Conservation (phyloP, 1,139 yeast genomes). For the Blastobotrys apis region DNA sequence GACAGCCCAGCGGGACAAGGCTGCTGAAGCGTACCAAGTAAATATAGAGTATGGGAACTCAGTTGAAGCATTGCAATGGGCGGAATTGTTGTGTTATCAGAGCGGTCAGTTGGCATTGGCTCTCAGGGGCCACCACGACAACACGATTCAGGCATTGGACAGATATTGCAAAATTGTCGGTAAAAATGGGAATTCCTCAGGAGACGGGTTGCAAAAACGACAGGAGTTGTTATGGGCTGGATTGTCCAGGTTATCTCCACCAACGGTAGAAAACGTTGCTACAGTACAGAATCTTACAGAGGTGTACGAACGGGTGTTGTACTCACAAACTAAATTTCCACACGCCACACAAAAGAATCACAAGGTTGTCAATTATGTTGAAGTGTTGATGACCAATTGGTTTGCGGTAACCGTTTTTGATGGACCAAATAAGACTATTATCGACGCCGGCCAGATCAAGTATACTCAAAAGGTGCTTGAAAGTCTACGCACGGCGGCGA, state of each 20-base stretch:
- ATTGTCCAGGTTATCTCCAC: too few relatives aligned
- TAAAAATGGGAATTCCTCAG: too few relatives aligned
- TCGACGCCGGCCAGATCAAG: slow-evolving; percentile 18
- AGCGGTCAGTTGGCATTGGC: slow-evolving; percentile 23
- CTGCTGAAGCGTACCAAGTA: slow-evolving; percentile 23
- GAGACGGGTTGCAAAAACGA: too few relatives aligned
- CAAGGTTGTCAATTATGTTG: slow-evolving; percentile 31
- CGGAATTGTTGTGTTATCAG: slow-evolving; percentile 24
- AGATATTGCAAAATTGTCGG: too few relatives aligned
- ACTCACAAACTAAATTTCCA: slow-evolving; percentile 39
- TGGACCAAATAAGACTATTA: slow-evolving; percentile 24
- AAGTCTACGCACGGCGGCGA: slow-evolving; percentile 37
- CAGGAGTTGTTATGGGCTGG: too few relatives aligned
- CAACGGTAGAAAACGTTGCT: too few relatives aligned
- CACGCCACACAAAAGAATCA: slow-evolving; percentile 42
- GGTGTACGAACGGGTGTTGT: slow-evolving; percentile 21
- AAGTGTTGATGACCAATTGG: slow-evolving; percentile 35
- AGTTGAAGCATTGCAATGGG: slow-evolving; percentile 27
- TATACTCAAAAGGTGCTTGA: slow-evolving; percentile 24
- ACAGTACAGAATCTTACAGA: too few relatives aligned
- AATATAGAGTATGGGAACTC: slow-evolving; percentile 14
- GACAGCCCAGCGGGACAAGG: slow-evolving; percentile 22
- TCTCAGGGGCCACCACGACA: too few relatives aligned
- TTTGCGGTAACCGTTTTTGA: slow-evolving; percentile 16
- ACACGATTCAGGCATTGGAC: slow-evolving; percentile 22